Percentiles rank a stretch among this genome's conserved stretches.
Evolutionary conservation across 495 filamentous ascomycete genomes (phyloP).

Genomic region (Cladorrhinum samala): DNA sequence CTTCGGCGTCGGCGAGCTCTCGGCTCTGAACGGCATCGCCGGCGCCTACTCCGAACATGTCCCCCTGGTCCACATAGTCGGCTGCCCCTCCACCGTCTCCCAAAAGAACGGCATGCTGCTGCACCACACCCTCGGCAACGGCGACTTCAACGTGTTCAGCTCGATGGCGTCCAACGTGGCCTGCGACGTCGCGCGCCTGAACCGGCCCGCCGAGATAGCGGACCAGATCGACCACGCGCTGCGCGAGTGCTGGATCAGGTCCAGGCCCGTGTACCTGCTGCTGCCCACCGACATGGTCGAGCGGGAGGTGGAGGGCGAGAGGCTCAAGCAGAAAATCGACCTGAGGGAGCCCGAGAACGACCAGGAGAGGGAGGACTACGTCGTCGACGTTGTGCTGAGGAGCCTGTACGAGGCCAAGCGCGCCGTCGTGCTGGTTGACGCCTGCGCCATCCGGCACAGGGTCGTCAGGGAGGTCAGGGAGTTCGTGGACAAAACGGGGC

Average conservation of each 20-base stretch:
- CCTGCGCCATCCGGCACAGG: conserved; percentile 79
- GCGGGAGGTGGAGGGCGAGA: conserved; percentile 68
- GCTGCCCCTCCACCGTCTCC: conserved; percentile 55
- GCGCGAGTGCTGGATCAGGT: conserved; percentile 67
- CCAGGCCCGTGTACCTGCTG: conserved; percentile 76
- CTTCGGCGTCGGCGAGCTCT: conserved; percentile 76
- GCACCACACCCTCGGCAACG: conserved; percentile 91
- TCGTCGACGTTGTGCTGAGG: conserved; percentile 72
- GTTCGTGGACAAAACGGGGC: conserved; percentile 65
- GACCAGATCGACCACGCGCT: conserved; percentile 75
- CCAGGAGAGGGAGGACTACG: conserved; percentile 69
- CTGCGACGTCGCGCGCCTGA: conserved; percentile 61
- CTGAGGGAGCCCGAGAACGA: conserved; percentile 60
- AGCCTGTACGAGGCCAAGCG: conserved; percentile 69
- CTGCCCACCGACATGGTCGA: conserved; percentile 81
- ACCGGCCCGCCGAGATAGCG: conserved; percentile 61
- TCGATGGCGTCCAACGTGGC: conserved; percentile 71
- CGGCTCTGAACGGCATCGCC: conserved; percentile 65
- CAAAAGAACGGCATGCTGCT: conserved; percentile 63
- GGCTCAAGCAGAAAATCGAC: conserved; percentile 62
- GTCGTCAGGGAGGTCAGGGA: conserved; percentile 69
- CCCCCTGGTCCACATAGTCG: conserved; percentile 78
- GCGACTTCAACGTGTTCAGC: conserved; percentile 79
- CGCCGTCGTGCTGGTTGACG: conserved; percentile 81
- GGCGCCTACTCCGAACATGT: conserved; percentile 70